These are phyloP conservation scores for Tricholoma bakamatsutake DNA, from an alignment of 768 basidiomycete genomes.

Conservation along the genomic window DNA sequence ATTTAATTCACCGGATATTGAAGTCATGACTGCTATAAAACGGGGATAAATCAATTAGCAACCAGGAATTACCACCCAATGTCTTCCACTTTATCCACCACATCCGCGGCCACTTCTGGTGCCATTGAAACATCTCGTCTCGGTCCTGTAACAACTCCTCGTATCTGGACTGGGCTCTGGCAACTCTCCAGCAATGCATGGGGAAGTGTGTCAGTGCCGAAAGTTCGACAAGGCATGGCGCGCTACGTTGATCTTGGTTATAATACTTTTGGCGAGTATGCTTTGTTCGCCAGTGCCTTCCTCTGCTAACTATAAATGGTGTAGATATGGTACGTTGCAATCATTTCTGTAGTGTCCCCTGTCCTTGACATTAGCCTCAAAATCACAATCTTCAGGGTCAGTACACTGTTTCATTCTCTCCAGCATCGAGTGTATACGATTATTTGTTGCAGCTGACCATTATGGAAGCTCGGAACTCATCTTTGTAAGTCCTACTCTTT, in stretches of 20 bases:
- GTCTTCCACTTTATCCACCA: conserved; percentile 11
- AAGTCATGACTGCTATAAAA: conserved; percentile 1
- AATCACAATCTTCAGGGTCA: conserved; percentile 8
- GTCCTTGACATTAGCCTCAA: not conserved
- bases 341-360: conserved; percentile 1
- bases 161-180: conserved; percentile 79
- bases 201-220: conserved; percentile 65
- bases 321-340: conserved; percentile 49
- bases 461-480: conserved; percentile 81
- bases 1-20: not conserved
- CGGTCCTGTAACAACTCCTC: conserved; percentile 52
- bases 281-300: not conserved
- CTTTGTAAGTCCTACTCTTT: conserved; percentile 47
- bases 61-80: not conserved
- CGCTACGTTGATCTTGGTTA: conserved; percentile 57
- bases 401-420: conserved; percentile 36
- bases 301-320: not conserved
- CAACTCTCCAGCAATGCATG: conserved; percentile 83
- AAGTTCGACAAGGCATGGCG: conserved; percentile 63
- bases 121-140: conserved; percentile 27
- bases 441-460: conserved; percentile 59
- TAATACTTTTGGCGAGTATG: conserved; percentile 51
- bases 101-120: not conserved
- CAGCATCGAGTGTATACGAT: conserved; percentile 1
- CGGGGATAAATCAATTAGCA: not conserved